Evolutionary conservation across 73 alveolate genomes (phyloP).

Genomic region (Stentor coeruleus): DNA sequence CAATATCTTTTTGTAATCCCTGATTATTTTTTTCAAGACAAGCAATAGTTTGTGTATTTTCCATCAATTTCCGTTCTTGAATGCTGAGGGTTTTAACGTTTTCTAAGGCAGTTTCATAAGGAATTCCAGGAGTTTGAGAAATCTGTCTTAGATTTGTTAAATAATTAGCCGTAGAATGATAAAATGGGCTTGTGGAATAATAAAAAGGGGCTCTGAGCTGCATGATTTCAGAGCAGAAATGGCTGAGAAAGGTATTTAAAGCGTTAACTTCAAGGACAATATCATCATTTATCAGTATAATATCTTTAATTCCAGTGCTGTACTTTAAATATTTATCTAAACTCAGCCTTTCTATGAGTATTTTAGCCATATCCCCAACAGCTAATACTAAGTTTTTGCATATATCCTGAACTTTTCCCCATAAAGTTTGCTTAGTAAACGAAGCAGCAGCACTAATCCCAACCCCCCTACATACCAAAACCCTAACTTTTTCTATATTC

Average conservation of each 20-base stretch:
- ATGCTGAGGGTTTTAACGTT: not conserved
- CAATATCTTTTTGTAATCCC: not conserved
- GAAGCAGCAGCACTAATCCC: not conserved
- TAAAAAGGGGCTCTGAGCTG: conserved; percentile 4
- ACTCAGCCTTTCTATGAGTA: not conserved
- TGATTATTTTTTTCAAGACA: not conserved
- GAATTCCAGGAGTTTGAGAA: not conserved
- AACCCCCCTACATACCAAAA: not conserved
- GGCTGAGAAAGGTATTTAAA: not conserved
- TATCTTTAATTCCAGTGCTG: not conserved
- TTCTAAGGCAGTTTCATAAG: conserved; percentile 11
- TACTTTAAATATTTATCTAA: not conserved
- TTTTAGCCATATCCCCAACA: not conserved
- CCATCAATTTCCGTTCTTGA: not conserved
- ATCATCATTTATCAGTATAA: not conserved
- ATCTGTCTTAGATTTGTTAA: not conserved
- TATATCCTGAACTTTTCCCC: not conserved
- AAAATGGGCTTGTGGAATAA: not conserved
- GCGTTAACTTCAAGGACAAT: not conserved
- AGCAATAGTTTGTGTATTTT: not conserved
- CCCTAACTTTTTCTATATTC: not conserved
- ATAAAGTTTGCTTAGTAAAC: not conserved
- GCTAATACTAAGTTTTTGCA: not conserved
- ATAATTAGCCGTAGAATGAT: not conserved
- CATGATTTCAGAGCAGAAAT: not conserved